Evolutionary conservation across 495 filamentous ascomycete species (phyloP).

Genomic region (Halenospora varia): DNA sequence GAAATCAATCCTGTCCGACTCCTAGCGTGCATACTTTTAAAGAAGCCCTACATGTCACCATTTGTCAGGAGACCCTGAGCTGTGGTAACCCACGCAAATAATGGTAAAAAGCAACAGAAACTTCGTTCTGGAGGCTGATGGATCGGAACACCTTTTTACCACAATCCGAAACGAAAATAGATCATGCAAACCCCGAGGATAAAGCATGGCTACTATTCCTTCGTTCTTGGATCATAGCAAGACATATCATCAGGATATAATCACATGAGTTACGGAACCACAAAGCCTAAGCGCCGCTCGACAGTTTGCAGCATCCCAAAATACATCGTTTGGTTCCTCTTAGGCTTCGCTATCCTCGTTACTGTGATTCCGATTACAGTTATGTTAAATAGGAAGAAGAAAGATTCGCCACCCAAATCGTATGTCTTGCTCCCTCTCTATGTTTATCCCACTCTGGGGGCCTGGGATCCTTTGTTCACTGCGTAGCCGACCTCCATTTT

Average conservation of each 20-base stretch:
- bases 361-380: background rate
- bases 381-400: background rate
- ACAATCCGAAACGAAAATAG: background rate
- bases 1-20: no score
- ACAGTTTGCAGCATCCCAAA: background rate
- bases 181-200: background rate
- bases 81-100: background rate
- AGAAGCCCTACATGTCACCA: background rate
- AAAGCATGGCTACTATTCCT: background rate
- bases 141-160: background rate
- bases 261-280: background rate
- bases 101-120: background rate
- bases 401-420: slow-evolving; percentile 30
- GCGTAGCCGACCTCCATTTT: slow-evolving; percentile 19
- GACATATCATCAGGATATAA: background rate
- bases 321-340: background rate
- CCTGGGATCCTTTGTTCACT: slow-evolving; percentile 44
- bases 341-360: background rate
- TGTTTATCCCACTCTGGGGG: slow-evolving; percentile 45
- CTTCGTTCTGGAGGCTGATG: background rate
- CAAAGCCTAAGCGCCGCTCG: background rate
- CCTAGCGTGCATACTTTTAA: no score
- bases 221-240: background rate
- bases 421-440: slow-evolving; percentile 38
- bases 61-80: background rate